Percentiles rank a stretch among this genome's conserved stretches.
Evolutionary conservation across 169 alveolate genomes (phyloP).

Genomic region (Toxoplasma gondii): DNA sequence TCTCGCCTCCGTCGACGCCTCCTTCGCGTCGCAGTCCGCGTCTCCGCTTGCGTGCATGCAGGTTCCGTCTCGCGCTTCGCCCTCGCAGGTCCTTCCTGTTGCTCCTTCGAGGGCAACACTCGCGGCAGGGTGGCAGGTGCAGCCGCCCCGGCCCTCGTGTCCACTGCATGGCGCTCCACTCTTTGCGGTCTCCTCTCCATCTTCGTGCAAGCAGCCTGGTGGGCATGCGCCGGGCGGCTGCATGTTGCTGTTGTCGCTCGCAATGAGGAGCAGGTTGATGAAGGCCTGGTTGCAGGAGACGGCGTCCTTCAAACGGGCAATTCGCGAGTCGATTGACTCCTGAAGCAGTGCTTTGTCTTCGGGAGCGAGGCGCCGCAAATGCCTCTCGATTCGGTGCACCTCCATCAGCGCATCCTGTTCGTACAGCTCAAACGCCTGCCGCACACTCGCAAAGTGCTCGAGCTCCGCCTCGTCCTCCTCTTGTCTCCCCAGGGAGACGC

Average conservation of each 20-base stretch:
- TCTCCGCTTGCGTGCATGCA: not conserved
- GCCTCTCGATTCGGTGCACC: slow-evolving; percentile 60
- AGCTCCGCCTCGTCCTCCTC: slow-evolving; percentile 50
- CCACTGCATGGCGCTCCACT: not conserved
- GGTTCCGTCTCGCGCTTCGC: not conserved
- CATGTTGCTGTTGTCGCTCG: slow-evolving; percentile 32
- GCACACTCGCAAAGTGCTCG: slow-evolving; percentile 51
- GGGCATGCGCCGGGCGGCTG: not conserved
- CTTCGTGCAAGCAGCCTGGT: not conserved
- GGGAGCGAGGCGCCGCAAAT: not conserved
- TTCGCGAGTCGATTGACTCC: slow-evolving; percentile 47
- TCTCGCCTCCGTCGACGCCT: too few species aligned
- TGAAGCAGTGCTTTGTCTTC: slow-evolving; percentile 54
- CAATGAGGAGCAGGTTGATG: slow-evolving; percentile 59
- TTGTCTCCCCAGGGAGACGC: not conserved
- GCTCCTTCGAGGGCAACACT: not conserved
- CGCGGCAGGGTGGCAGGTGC: not conserved
- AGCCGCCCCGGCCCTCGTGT: not conserved
- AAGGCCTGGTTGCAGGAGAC: slow-evolving; percentile 63
- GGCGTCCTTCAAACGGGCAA: slow-evolving; percentile 32
- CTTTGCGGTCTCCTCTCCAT: not conserved
- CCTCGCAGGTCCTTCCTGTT: too few species aligned
- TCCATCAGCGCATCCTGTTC: slow-evolving; percentile 53
- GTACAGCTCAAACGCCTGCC: slow-evolving; percentile 52
- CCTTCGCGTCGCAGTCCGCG: not conserved